These are phyloP conservation scores for Epithele typhae DNA, from an alignment of 768 basidiomycete genomes.

Conservation along the genomic window DNA sequence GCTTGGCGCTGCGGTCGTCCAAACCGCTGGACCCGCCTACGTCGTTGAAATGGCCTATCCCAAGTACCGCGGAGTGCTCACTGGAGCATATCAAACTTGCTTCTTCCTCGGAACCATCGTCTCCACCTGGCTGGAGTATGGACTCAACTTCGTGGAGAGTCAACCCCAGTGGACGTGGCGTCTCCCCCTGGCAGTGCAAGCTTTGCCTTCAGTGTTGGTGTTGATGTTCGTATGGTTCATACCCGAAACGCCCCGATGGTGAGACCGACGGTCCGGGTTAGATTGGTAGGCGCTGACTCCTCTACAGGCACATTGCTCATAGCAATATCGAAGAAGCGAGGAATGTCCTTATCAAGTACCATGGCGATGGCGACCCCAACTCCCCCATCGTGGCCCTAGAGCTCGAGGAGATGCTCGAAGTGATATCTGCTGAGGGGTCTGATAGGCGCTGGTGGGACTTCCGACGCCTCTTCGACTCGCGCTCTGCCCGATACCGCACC, in stretches of 20 bases:
- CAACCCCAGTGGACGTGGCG: slow-evolving; percentile 54
- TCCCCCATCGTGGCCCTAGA: slow-evolving; percentile 46
- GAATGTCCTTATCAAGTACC: slow-evolving; percentile 60
- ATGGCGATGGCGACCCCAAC: slow-evolving; percentile 57
- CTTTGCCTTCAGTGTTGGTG: slow-evolving; percentile 52
- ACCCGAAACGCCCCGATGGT: slow-evolving; percentile 66
- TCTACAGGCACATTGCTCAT: slow-evolving; percentile 29
- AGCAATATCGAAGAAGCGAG: slow-evolving; percentile 61
- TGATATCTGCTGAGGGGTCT: slow-evolving; percentile 63
- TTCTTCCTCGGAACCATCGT: slow-evolving; percentile 18
- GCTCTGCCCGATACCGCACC: slow-evolving; percentile 16
- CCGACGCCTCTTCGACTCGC: slow-evolving; percentile 15
- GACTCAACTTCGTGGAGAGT: slow-evolving; percentile 39
- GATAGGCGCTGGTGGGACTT: slow-evolving; percentile 35
- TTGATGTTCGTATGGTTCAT: slow-evolving; percentile 50
- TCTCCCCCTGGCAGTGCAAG: slow-evolving; percentile 61
- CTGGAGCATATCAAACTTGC: slow-evolving; percentile 37
- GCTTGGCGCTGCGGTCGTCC: slow-evolving; percentile 33
- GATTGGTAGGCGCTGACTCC: no score
- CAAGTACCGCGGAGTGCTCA: slow-evolving; percentile 45
- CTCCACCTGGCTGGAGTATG: slow-evolving; percentile 32
- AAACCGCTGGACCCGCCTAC: slow-evolving; percentile 40
- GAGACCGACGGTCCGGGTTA: slow-evolving; percentile 36
- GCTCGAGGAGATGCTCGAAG: slow-evolving; percentile 28
- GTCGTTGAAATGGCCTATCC: slow-evolving; percentile 69